Base-by-base conservation (phyloP, 495 filamentous ascomycete genomes). In the Penicillium soppii region DNA sequence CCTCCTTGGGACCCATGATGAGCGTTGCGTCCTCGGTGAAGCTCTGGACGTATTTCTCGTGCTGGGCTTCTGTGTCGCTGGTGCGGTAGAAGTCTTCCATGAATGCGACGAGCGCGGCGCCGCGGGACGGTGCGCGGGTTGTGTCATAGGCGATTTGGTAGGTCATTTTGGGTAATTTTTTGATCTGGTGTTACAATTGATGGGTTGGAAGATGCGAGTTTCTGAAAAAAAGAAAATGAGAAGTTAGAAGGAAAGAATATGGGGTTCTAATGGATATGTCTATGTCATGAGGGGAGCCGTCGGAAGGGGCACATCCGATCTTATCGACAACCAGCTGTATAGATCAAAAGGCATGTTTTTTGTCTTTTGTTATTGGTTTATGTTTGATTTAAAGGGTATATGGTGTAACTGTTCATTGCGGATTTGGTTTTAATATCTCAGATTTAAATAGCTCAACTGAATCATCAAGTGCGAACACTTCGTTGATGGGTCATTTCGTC, bases 11-110 rank as follows among this genome's bases (percentile, higher is more conserved):
- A 0, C 74, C 81, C 78, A 86, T 80, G 5, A 84, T 74, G 19
- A 87, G 40, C 0, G 73, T 80, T 1, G 79, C 83, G 61, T 80
- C 74, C 0, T 64, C 46, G 0, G 82, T 83, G 60, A 84, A 87
- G 33, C 45, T 69, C 19, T 70, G 54, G 15, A 77, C 76, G 57
- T 85, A 86, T 58, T 70, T 65, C 20, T 82, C 79, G 57, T 85
- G 80, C 5, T 68, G 62, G 36, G 73, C 70, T 23, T 82, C 78
- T 10, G 72, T 80, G 58, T 86, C 83, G 42, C 79, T 82, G 12
- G 70, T 75, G 21, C 63, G 57, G 59, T 85, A 87, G 70, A 87
- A 85, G 35, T 71, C 59, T 59, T 80, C 69, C 65, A 84, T 76
- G 66, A 80, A 84, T 19, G 59, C 39, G 44, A 68, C 56, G 45